Evolutionary conservation across 306 rosid genomes (phyloP), one percentile per base, ranked within the genome.

Genomic region (Carpinus fangiana): DNA sequence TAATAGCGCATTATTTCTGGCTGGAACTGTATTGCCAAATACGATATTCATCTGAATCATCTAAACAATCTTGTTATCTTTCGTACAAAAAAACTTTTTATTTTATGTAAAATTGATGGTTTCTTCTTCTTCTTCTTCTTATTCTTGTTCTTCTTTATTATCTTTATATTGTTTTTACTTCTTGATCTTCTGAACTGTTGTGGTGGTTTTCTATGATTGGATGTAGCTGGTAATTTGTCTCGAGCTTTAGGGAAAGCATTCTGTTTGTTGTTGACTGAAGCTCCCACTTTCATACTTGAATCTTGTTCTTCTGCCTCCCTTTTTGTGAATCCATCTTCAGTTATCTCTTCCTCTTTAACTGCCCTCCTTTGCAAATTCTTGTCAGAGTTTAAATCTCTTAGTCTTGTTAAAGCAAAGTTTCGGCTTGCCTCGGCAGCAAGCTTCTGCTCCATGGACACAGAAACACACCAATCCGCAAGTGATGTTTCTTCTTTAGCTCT

Each of bases 401-500:
- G 53, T 80, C 84, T 84, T 43, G 79, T 79, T 69, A 82, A 84
- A 66, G 81, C 83, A 4, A 80, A 73, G 43, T 88, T 84, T 2
- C 59, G 77, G 52, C 79, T 73, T 43, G 82, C 81, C 69, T 84
- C 84, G 5, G 89, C 86, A 10, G 79, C 84, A 59, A 65, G 82
- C 78, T 83, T 91, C 70, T 88, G 83, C 31, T 80, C 90, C 51
- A 26, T 23, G 23, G 86, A 57, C 60, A 68, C 54, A 8, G 81
- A 71, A 62, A 86, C 66, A 34, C 38, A 81, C 80, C 81, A 73
- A 56, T 83, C 83, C 17, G 87, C 85, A 18, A 48, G 81, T 53
- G 88, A 81, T 52, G 74, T 75, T 81, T 78, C 78, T 54, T 76
- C 87, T 53, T 80, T 82, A 12, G 86, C 87, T 62, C 62, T 80